Base-by-base conservation (phyloP, 129 eudicot genomes). In the Deinandra increscens region DNA sequence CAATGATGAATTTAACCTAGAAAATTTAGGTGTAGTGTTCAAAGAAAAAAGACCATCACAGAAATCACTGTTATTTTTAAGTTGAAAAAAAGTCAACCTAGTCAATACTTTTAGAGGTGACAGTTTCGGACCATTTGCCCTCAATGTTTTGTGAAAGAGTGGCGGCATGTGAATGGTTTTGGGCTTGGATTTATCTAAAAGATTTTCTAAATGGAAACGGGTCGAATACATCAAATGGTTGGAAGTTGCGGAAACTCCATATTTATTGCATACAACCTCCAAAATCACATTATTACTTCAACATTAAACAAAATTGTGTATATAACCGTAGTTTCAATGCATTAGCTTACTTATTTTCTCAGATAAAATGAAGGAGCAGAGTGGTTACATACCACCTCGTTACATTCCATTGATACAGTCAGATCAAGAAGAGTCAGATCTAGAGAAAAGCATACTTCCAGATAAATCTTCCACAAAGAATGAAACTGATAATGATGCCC, bases 361-460 rank as follows among this genome's bases (percentile, higher is more conserved):
- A 19, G 49, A 66, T 18, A 7, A 64, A 54, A 86, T 90, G 97
- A 79, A 68, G 73, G 85, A 80, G 53, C 73, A 71, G 44, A 80
- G 78, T 18, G 78, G 80, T 58, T 92, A 92, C 65, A 69, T 81
- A 75, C 98, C 98, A 59, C 98, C 98, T 50, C 83, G 81, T 75
- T 92, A 92, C 80, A 69, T 88, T 56, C 98, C 96, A 11, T 37
- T 91, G 76, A 84, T 68, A 10, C 88, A 84, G 49, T 85, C 92
- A 9, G 90, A 85, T 42, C 55, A 33, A 12, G 95, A 76, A 62
- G 71, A 54, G 19, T 60, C 71, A 71, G 87, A 86, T 43, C 63
- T 80, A 5, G 60, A 74, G 49, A 73, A 66, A 50, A 56, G 76
- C 7, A 84, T 71, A 46, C 70, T 79, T 14, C 64, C 61, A 43